These are phyloP conservation scores for Elsinoe australis DNA, from an alignment of 2,329 filamentous ascomycete genomes.

Conservation along the genomic window DNA sequence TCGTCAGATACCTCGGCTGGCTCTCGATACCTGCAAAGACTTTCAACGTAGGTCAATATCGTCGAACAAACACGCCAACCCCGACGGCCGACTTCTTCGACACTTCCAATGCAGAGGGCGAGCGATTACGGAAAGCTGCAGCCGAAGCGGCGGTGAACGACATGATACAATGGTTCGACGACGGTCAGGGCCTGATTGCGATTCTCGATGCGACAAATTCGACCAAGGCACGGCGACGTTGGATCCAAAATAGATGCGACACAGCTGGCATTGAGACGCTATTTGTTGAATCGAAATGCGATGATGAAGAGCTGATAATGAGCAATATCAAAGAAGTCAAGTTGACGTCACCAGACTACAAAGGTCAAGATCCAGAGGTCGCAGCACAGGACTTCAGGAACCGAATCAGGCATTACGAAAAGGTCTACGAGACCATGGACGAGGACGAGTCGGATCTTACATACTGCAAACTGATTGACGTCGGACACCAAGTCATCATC, in stretches of 20 bases:
- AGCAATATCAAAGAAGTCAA: constrained; percentile 97
- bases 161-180: constrained; percentile 87
- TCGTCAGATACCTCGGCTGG: constrained; percentile 78
- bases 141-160: constrained; percentile 87
- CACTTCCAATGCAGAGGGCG: constrained; percentile 78
- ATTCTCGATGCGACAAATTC: constrained; percentile 97
- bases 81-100: constrained; percentile 95
- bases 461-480: constrained; percentile 95
- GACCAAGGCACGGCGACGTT: constrained; percentile 78
- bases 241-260: constrained; percentile 77
- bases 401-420: constrained; percentile 94
- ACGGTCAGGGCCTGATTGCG: constrained; percentile 71
- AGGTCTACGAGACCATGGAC: constrained; percentile 89
- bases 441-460: constrained; percentile 81
- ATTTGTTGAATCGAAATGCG: constrained; percentile 95
- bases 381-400: constrained; percentile 89
- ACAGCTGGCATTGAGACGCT: constrained; percentile 77
- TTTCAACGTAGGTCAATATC: constrained; percentile 97
- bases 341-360: constrained; percentile 90
- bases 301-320: constrained; percentile 94
- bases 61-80: constrained; percentile 79
- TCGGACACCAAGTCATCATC: constrained; percentile 93
- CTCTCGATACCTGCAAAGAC: constrained; percentile 87
- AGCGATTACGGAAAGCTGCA: constrained; percentile 77
- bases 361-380: constrained; percentile 84